Evolutionary conservation across 495 filamentous ascomycete species (phyloP).

Genomic region (Cetradonia linearis): DNA sequence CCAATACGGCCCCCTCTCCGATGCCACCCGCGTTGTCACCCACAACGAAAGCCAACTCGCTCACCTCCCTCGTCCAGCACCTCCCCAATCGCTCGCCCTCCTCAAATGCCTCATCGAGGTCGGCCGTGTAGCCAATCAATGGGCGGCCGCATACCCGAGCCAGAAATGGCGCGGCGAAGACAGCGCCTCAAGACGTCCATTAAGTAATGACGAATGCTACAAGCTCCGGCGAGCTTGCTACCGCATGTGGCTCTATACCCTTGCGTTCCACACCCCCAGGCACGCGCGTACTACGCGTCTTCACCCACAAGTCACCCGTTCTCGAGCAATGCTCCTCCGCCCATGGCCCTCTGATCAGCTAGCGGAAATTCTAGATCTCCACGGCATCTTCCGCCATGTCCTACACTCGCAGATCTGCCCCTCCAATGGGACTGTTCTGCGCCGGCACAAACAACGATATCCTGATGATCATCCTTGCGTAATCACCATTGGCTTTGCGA

Average conservation of each 20-base stretch:
- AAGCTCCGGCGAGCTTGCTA: slow-evolving; percentile 59
- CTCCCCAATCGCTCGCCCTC: slow-evolving; percentile 43
- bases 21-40: slow-evolving; percentile 50
- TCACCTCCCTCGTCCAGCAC: slow-evolving; percentile 39
- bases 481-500: slow-evolving; percentile 40
- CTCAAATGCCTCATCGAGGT: slow-evolving; percentile 47
- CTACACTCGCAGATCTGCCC: slow-evolving; percentile 48
- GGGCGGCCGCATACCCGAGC: slow-evolving; percentile 58
- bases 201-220: slow-evolving; percentile 45
- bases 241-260: slow-evolving; percentile 55
- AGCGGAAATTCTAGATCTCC: slow-evolving; percentile 48
- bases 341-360: slow-evolving; percentile 46
- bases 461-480: slow-evolving; percentile 40
- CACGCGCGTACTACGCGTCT: slow-evolving; percentile 41
- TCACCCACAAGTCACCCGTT: slow-evolving; percentile 33
- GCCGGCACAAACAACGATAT: slow-evolving; percentile 46
- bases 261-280: slow-evolving; percentile 44
- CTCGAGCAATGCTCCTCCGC: slow-evolving; percentile 45
- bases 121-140: slow-evolving; percentile 50
- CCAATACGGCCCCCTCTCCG: slow-evolving; percentile 52
- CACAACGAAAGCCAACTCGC: slow-evolving; percentile 47
- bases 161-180: slow-evolving; percentile 51
- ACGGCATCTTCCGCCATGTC: slow-evolving; percentile 40
- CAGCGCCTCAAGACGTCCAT: slow-evolving; percentile 51
- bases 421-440: slow-evolving; percentile 48